Conservation (phyloP, 2,329 filamentous ascomycete species). For the Ophiostoma angusticollis region DNA sequence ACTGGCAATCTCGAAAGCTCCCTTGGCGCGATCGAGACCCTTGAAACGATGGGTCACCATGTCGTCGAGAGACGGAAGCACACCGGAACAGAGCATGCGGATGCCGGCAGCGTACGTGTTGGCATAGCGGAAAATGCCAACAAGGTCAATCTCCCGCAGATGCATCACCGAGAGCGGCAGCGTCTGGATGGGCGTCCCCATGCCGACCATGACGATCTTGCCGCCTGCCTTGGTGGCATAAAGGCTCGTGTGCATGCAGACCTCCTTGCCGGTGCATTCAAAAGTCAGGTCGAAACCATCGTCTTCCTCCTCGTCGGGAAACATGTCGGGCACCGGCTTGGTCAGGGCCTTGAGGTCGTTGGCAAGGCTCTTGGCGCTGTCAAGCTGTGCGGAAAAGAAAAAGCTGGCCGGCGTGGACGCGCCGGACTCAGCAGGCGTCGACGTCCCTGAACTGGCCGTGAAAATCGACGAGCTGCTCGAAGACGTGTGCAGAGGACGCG, state of each 20-base stretch:
- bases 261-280: constrained; percentile 65
- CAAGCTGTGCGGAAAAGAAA: constrained; percentile 35
- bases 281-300: constrained; percentile 58
- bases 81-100: constrained; percentile 38
- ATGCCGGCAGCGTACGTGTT: constrained; percentile 67
- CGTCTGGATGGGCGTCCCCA: constrained; percentile 66
- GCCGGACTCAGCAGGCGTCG: constrained; percentile 31
- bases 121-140: constrained; percentile 68
- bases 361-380: constrained; percentile 36
- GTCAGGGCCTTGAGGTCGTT: constrained; percentile 34
- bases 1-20: constrained; percentile 58
- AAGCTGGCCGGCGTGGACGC: constrained; percentile 32
- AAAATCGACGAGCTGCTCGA: constrained; percentile 32
- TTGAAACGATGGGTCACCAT: constrained; percentile 63
- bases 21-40: constrained; percentile 47
- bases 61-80: constrained; percentile 51
- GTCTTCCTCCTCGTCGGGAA: constrained; percentile 43
- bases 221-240: constrained; percentile 59
- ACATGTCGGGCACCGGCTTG: constrained; percentile 18
- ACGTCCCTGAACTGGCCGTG: constrained; percentile 33
- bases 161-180: constrained; percentile 61
- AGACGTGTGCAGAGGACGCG: constrained; percentile 28
- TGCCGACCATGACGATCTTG: constrained; percentile 63
- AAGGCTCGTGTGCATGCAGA: constrained; percentile 62
- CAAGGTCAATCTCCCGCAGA: constrained; percentile 61